Evolutionary conservation across 2,329 filamentous ascomycete genomes (phyloP), one percentile per base, ranked within the genome.

Genomic region (Cladophialophora carrionii): DNA sequence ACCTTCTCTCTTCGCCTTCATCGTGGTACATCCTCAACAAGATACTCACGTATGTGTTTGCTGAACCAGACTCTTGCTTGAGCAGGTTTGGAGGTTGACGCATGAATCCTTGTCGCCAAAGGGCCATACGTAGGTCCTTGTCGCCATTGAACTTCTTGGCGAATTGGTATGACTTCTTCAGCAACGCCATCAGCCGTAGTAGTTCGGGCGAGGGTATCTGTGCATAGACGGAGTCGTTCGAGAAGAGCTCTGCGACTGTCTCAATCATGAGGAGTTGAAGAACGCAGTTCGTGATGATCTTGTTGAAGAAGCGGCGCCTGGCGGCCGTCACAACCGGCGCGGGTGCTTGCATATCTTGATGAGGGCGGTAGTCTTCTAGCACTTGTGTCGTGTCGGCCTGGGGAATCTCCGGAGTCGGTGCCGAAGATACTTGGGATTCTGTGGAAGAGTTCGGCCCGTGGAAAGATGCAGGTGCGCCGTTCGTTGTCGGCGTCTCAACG

Each of bases 61-160:
- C 95, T 62, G 90, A 91, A 48, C 95, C 94, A 67, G 87, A 91
- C 79, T 99, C 95, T 76, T 99, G 95, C 80, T 99, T 99, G 32
- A 99, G 85, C 12, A 99, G 83, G 73, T 99, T 99, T 2, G 95
- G 95, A 17, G 95, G 94, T 76, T 99, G 95, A 79, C 96, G 96
- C 95, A 99, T 99, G 83, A 99, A 99, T 0, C 96, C 95, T 76
- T 99, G 95, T 57, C 92, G 85, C 92, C 96, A 99, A 20, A 99
- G 83, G 20, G 91, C 87, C 84, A 96, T 96, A 53, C 95, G 88
- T 43, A 99, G 83, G 71, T 98, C 95, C 78, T 96, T 96, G 79
- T 99, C 93, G 69, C 92, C 92, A 77, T 99, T 99, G 83, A 99
- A 99, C 72, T 90, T 90, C 74, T 96, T 93, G 52, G 96, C 95